Evolutionary conservation across 306 rosid genomes (phyloP), one percentile per base, ranked within the genome.

Genomic region (Hylodesmum podocarpum): DNA sequence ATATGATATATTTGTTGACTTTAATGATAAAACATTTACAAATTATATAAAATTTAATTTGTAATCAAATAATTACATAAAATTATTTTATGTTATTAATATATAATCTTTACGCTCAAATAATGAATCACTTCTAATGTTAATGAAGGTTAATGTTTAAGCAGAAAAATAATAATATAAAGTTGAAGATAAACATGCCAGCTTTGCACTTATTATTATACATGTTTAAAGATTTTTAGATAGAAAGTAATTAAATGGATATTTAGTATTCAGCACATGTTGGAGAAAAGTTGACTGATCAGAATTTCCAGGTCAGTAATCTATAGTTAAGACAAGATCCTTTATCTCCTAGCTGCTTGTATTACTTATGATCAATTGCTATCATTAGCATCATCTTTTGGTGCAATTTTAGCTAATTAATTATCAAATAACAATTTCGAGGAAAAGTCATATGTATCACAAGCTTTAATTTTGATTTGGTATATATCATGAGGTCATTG

Each of bases 221-320:
- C 10, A 22, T 57, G 64, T 57, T 12, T 14, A 9, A 3, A n/a
- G 0, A 21, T 39, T 37, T 64, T 11, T 39, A 7, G 0, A 2
- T 64, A 27, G 41, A 68, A 68, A 43, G 37, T 49, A 49, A 49
- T 6, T 25, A 28, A 29, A 34, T 31, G 22, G 24, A 54, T 47
- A 0, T 4, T 53, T 76, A 51, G 46, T 53, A 25, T 66, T 49
- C 9, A 51, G 73, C 37, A 65, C 66, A 37, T 51, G 80, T n/a
- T 63, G 39, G 39, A n/a, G 24, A n/a, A 51, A 25, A 66, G 68
- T 66, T 77, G 81, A 77, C 59, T 66, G 34, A 77, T 41, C 44
- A 10, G 40, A 24, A 76, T 34, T 64, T 49, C 65, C 68, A 3
- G 33, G 41, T 24, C 14, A 74, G 1, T 43, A 28, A 43, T 44